Conservation (phyloP, 2,329 filamentous ascomycete species). For the Domatiomyces globalis region DNA sequence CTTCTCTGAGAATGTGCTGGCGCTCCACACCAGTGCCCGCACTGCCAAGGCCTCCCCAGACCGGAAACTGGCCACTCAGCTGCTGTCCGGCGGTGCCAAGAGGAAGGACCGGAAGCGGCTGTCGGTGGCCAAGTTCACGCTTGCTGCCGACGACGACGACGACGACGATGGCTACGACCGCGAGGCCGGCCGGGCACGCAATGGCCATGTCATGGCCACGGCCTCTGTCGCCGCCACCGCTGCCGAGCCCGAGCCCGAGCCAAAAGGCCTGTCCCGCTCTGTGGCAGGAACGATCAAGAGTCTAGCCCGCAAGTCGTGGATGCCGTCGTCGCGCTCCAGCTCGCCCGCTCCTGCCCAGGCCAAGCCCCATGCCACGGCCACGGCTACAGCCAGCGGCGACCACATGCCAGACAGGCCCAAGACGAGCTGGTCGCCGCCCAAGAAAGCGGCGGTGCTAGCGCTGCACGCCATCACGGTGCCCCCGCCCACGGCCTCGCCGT, state of each 20-base stretch:
- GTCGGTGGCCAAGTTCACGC: slow-evolving; percentile 24
- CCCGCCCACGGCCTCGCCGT: neutral
- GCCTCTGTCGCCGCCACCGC: neutral
- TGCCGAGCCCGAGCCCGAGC: slow-evolving; percentile 22
- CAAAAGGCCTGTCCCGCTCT: slow-evolving; percentile 28
- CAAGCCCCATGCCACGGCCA: neutral
- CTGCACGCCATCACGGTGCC: slow-evolving; percentile 6
- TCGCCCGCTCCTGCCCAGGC: slow-evolving; percentile 26
- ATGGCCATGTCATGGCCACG: neutral
- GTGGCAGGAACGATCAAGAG: slow-evolving; percentile 38
- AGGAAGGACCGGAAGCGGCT: slow-evolving; percentile 20
- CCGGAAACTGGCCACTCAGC: slow-evolving; percentile 4
- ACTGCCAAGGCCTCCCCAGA: slow-evolving; percentile 11
- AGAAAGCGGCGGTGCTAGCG: slow-evolving; percentile 4
- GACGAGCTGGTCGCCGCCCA: slow-evolving; percentile 11
- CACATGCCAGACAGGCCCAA: slow-evolving; percentile 16
- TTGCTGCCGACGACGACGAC: slow-evolving; percentile 26
- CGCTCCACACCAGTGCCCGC: slow-evolving; percentile 23
- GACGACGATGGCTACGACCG: slow-evolving; percentile 15
- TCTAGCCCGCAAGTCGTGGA: slow-evolving; percentile 39
- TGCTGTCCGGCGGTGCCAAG: slow-evolving; percentile 9
- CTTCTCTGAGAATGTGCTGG: slow-evolving; percentile 35
- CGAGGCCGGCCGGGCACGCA: slow-evolving; percentile 2
- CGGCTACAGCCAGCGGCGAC: slow-evolving; percentile 15
- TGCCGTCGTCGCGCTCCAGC: slow-evolving; percentile 28